phyloP scores from a whole-genome alignment of 2,329 filamentous ascomycete species.

The Claviceps pazoutovae region DNA sequence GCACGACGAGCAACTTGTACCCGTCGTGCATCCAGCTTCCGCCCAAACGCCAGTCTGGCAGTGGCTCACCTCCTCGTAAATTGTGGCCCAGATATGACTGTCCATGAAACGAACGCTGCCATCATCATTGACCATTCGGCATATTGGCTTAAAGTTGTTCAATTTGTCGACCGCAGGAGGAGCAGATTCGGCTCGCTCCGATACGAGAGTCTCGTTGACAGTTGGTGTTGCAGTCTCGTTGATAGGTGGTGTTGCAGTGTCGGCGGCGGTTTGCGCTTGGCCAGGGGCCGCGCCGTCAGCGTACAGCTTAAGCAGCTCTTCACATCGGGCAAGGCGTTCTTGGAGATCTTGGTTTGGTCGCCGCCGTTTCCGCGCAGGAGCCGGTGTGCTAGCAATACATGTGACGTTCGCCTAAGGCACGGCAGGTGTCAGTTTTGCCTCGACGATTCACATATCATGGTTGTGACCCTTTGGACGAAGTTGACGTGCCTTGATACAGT shows the following conservation, averaged over 20 bases:
- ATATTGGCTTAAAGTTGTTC: slow-evolving; percentile 29
- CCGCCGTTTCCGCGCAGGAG: slow-evolving; percentile 43
- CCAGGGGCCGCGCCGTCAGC: slow-evolving; percentile 24
- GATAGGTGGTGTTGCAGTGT: slow-evolving; percentile 2
- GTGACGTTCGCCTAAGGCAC: slow-evolving; percentile 38
- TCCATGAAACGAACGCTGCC: slow-evolving; percentile 44
- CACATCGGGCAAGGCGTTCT: slow-evolving; percentile 44
- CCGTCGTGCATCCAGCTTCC: no score
- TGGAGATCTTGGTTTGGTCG: slow-evolving; percentile 48
- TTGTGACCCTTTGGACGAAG: not conserved
- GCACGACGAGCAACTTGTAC: not conserved
- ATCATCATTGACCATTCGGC: slow-evolving; percentile 42
- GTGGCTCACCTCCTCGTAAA: slow-evolving; percentile 40
- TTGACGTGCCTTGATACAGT: slow-evolving; percentile 41
- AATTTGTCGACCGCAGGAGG: slow-evolving; percentile 15
- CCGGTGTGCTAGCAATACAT: slow-evolving; percentile 46
- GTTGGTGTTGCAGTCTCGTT: slow-evolving; percentile 5
- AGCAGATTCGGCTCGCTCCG: slow-evolving; percentile 15
- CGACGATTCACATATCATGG: not conserved
- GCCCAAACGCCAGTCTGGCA: not conserved
- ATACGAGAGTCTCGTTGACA: slow-evolving; percentile 8
- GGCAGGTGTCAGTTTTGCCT: slow-evolving; percentile 4
- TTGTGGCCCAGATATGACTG: slow-evolving; percentile 37
- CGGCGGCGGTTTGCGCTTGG: slow-evolving; percentile 8
- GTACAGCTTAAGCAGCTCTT: slow-evolving; percentile 44